phyloP scores from a whole-genome alignment of 2,329 filamentous ascomycete genomes.

The Fusarium incarnatum region DNA sequence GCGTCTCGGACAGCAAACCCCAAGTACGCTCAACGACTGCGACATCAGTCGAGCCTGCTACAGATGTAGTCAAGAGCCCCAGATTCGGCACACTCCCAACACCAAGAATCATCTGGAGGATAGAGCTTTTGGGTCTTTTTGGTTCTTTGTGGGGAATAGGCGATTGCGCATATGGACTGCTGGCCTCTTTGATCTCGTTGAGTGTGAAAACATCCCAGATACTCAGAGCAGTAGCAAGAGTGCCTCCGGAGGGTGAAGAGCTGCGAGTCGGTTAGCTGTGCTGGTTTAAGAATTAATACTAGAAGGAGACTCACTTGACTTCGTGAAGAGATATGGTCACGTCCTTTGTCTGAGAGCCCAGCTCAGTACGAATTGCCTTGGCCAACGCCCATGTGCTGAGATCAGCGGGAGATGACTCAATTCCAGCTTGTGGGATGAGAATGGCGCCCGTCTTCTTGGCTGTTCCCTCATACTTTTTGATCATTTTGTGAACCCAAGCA shows the following conservation, averaged over 20 bases:
- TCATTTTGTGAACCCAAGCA: conserved; percentile 69
- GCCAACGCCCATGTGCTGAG: conserved; percentile 67
- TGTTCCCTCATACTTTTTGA: conserved; percentile 65
- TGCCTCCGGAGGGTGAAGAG: conserved; percentile 69
- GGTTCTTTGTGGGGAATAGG: conserved; percentile 61
- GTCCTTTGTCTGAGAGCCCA: conserved; percentile 63
- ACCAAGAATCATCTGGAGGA: conserved; percentile 63
- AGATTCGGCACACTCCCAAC: conserved; percentile 62
- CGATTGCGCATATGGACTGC: conserved; percentile 67
- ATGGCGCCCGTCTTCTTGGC: conserved; percentile 67
- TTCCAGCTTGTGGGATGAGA: conserved; percentile 70
- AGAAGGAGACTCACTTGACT: conserved; percentile 50
- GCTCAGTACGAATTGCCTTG: conserved; percentile 61
- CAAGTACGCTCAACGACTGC: conserved; percentile 71
- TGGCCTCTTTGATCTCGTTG: conserved; percentile 59
- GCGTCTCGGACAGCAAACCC: conserved; percentile 66
- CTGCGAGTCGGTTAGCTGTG: conserved; percentile 32
- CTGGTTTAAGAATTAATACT: neutral
- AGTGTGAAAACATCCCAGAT: conserved; percentile 65
- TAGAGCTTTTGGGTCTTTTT: conserved; percentile 42
- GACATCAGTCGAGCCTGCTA: conserved; percentile 62
- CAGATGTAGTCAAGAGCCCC: conserved; percentile 66
- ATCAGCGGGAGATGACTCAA: conserved; percentile 73
- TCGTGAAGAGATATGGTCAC: conserved; percentile 64
- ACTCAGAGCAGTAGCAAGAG: conserved; percentile 73